phyloP scores from a whole-genome alignment of 2,329 filamentous ascomycete species.

The Xylogone sp. region DNA sequence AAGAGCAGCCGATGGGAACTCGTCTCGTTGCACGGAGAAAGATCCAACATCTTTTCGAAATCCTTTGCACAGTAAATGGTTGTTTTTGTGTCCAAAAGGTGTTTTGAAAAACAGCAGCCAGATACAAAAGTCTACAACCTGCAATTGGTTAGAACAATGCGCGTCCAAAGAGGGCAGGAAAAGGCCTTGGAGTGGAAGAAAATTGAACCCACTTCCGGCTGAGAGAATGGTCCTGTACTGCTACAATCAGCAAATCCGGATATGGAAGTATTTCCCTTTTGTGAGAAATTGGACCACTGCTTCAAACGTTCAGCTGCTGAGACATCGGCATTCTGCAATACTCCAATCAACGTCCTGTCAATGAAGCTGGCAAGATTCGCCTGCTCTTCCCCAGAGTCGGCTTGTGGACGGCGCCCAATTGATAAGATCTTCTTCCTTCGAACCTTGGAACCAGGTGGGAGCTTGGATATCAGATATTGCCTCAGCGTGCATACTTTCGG shows the following conservation, averaged over 20 bases:
- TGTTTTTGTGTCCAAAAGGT: slow-evolving; percentile 8
- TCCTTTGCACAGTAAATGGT: slow-evolving; percentile 80
- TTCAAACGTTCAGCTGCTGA: slow-evolving; percentile 40
- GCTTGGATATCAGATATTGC: slow-evolving; percentile 61
- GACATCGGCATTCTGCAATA: slow-evolving; percentile 12
- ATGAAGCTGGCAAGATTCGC: slow-evolving; percentile 15
- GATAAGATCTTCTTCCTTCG: slow-evolving; percentile 52
- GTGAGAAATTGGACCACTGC: slow-evolving; percentile 59
- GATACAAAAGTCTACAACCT: slow-evolving; percentile 76
- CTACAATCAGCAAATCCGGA: slow-evolving; percentile 45
- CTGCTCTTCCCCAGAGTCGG: slow-evolving; percentile 10
- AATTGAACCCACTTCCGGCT: slow-evolving; percentile 55
- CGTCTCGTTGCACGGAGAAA: slow-evolving; percentile 14
- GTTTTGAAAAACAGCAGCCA: slow-evolving; percentile 69
- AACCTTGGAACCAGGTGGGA: slow-evolving; percentile 64
- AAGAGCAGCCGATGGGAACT: slow-evolving; percentile 42
- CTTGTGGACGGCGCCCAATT: slow-evolving; percentile 23
- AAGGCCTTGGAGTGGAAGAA: slow-evolving; percentile 6
- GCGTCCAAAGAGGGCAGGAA: no score
- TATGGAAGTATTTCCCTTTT: slow-evolving; percentile 56
- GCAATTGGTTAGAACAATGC: slow-evolving; percentile 3
- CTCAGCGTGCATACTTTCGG: slow-evolving; percentile 62
- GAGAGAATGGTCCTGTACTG: slow-evolving; percentile 45
- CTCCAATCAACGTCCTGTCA: slow-evolving; percentile 27
- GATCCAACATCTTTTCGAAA: slow-evolving; percentile 50